Base-by-base conservation (phyloP, 176 grass and related monocot species). In the Typha latifolia region DNA sequence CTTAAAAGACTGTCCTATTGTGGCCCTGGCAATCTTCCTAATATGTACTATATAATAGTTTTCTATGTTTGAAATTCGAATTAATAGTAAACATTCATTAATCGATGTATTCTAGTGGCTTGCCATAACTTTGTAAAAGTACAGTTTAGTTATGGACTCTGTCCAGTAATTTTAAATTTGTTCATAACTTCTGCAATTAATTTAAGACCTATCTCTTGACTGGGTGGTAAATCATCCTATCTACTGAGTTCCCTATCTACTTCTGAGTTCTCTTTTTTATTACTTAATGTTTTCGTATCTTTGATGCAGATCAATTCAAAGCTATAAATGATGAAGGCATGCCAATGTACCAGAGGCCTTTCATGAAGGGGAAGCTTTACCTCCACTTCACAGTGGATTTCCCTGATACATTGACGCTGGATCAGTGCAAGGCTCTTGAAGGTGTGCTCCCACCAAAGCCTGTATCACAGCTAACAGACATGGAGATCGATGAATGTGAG, bases 321-420 rank as follows among this genome's bases (percentile, higher is more conserved):
- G 90, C 86, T 0, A 84, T 95, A 19, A 90, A 95, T 10, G 90
- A 95, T 1, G 90, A 95, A 63, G 90, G 90, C 9, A 95, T 95
- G 90, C 90, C 90, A 13, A 84, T 95, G 63, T 95, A 95, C 64
- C 79, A 90, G 74, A 82, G 80, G 71, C 79, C 90, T 0, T 95
- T 89, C 77, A 90, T 95, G 90, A 95, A 79, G 77, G 90, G 90
- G 57, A 95, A 95, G 73, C 77, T 95, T 12, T 95, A 95, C 80
- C 84, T 95, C 77, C 90, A 90, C 66, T 95, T 95, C 62, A 81
- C 86, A 0, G 86, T 95, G 3, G 90, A 90, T 0, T 95, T 95
- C 77, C 90, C 90, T 0, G 90, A 95, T 69, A 74, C 86, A 0
- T 13, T 95, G 48, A 81, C 47, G 67, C 82, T 4, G 0, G 90